phyloP scores from a whole-genome alignment of 352 stramenopile genomes.

The Phytophthora pisi region DNA sequence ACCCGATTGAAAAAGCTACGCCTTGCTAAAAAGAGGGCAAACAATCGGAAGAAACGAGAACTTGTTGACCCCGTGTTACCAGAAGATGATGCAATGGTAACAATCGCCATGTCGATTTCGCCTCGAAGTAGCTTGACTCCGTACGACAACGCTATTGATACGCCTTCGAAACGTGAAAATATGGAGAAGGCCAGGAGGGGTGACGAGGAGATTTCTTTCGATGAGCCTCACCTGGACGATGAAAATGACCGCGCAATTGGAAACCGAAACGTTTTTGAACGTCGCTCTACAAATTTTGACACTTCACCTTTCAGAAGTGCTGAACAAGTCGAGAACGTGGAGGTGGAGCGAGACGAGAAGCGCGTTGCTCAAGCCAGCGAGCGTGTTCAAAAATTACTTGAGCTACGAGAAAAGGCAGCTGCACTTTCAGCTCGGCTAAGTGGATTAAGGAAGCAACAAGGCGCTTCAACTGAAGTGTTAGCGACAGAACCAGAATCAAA shows the following conservation, averaged over 20 bases:
- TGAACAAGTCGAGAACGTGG: not conserved
- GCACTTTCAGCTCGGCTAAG: conserved; percentile 28
- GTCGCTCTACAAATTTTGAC: not conserved
- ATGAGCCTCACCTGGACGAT: conserved; percentile 10
- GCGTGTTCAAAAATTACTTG: conserved; percentile 35
- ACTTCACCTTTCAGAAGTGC: not conserved
- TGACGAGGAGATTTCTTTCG: conserved; percentile 9
- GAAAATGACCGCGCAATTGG: conserved; percentile 30
- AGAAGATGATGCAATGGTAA: not conserved
- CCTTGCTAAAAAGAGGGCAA: conserved; percentile 21
- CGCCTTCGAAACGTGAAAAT: not conserved
- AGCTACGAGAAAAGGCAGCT: conserved; percentile 32
- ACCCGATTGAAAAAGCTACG: conserved; percentile 38
- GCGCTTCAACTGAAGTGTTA: not conserved
- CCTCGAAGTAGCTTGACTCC: not conserved
- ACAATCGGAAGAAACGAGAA: conserved; percentile 7
- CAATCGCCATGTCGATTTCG: not conserved
- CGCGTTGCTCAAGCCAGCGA: conserved; percentile 4
- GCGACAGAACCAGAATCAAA: not conserved
- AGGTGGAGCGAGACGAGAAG: not conserved
- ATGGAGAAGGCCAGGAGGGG: not conserved
- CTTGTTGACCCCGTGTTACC: not conserved
- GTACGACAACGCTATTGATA: not conserved
- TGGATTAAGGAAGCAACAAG: conserved; percentile 19
- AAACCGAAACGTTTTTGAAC: conserved; percentile 11